These are phyloP conservation scores for Carallia brachiata DNA, from an alignment of 345 rosid genomes.

Conservation along the genomic window DNA sequence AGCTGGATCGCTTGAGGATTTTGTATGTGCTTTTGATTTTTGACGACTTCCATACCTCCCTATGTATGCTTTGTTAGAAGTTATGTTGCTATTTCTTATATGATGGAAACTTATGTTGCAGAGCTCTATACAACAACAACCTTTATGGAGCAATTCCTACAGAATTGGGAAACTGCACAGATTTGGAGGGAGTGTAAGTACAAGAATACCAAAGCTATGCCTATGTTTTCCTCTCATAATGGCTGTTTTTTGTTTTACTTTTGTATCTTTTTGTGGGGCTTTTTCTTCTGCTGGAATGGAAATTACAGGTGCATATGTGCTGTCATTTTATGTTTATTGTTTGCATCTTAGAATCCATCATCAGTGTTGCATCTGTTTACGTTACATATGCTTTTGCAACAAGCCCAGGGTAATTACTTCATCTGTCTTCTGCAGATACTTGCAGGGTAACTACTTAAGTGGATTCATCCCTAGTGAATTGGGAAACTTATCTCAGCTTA, in stretches of 20 bases:
- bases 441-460: conserved; percentile 89
- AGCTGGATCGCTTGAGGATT: conserved; percentile 63
- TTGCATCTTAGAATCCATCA: not conserved
- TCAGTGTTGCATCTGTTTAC: not conserved
- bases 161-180: conserved; percentile 84
- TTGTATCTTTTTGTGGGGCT: not conserved
- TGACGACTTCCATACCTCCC: conserved; percentile 7
- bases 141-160: conserved; percentile 83
- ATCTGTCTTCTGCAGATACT: conserved; percentile 45
- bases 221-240: not conserved
- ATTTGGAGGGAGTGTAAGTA: conserved; percentile 73
- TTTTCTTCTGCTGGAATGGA: too few species aligned
- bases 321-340: not conserved
- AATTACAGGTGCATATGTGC: too few species aligned
- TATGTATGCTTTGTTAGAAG: conserved; percentile 7
- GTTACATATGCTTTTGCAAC: not conserved
- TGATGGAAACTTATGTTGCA: conserved; percentile 31
- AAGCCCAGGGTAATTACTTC: conserved; percentile 1
- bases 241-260: not conserved
- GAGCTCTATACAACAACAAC: conserved; percentile 75
- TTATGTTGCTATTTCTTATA: conserved; percentile 22
- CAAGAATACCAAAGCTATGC: not conserved
- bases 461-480: conserved; percentile 74
- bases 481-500: conserved; percentile 70
- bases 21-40: conserved; percentile 52